These are phyloP conservation scores for Kodamaea neixiangensis DNA, from an alignment of 805 yeast species.

Conservation along the genomic window DNA sequence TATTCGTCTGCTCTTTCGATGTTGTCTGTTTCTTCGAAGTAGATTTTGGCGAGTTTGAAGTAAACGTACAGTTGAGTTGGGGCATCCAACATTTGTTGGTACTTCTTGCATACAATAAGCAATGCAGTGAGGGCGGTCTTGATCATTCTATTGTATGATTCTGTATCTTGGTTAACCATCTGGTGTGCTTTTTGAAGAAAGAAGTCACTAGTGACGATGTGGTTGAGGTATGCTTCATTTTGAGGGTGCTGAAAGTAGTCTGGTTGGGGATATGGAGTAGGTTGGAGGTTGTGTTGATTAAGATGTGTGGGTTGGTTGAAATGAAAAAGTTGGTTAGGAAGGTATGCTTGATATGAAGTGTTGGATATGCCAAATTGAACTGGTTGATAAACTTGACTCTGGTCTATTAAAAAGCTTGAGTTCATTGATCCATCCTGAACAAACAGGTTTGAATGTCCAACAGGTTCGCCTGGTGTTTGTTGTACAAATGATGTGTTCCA, in stretches of 20 bases:
- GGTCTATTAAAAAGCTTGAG: no score
- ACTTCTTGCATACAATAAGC: slow-evolving; percentile 28
- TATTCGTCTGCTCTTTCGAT: slow-evolving; percentile 42
- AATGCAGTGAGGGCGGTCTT: slow-evolving; percentile 40
- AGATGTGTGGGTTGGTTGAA: background rate
- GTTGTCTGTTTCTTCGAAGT: slow-evolving; percentile 44
- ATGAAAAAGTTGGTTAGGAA: no score
- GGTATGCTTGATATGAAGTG: no score
- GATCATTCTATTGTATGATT: slow-evolving; percentile 29
- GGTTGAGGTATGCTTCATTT: background rate
- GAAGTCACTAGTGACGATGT: slow-evolving; percentile 18
- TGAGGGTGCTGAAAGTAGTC: no score
- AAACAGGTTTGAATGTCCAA: no score
- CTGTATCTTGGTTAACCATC: background rate
- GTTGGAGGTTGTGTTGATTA: background rate
- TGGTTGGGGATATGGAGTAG: background rate
- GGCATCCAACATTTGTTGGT: slow-evolving; percentile 29
- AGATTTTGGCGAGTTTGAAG: slow-evolving; percentile 37
- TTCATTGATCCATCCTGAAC: no score
- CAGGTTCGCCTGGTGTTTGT: no score
- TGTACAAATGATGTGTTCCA: no score
- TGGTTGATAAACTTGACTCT: no score
- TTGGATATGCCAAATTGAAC: no score
- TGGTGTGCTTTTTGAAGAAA: slow-evolving; percentile 27
- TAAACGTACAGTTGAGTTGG: slow-evolving; percentile 32